Base-by-base conservation (phyloP, 2,329 filamentous ascomycete genomes). In the Trichophaea hybrida region DNA sequence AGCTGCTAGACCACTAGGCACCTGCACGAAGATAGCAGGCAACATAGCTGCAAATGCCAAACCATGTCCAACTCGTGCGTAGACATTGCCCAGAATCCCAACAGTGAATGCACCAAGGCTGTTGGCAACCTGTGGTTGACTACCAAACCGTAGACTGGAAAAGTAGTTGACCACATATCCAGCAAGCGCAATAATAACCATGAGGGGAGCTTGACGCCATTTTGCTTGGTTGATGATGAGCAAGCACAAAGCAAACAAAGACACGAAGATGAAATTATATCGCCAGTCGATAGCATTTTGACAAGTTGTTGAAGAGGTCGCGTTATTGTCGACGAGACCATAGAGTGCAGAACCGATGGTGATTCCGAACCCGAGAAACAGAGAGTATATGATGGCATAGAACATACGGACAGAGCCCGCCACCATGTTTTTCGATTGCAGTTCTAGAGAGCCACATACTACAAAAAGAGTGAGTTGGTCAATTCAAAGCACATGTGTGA, bases 11-110 rank as follows among this genome's bases (percentile, higher is more conserved):
- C 80, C 79, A 17, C 78, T 80, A 0, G 81, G 81, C 32, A 84
- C 81, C 64, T 82, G 80, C 1, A 84, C 79, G 64, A 94, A 94
- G 64, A 95, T 94, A 4, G 85, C 89, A 0, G 89, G 89, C 7
- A 95, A 74, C 77, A 95, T 87, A 1, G 86, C 85, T 0, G 88
- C 87, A 0, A 88, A 88, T 0, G 89, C 89, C 1, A 94, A 79
- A 1, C 85, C 86, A 70, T 90, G 88, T 10, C 84, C 82, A 5
- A 81, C 73, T 1, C 87, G 79, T 12, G 84, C 84, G 73, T 93
- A 91, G 1, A 88, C 69, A 66, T 94, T 94, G 2, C 86, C 87
- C 54, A 88, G 74, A 37, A 90, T 78, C 8, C 88, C 88, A 12
- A 94, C 81, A 0, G 81, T 79, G 55, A 94, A 77, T 0, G 88